Percentiles rank a stretch among this genome's conserved stretches.
phyloP scores from a whole-genome alignment of 345 rosid species.

The Populus ilicifolia region DNA sequence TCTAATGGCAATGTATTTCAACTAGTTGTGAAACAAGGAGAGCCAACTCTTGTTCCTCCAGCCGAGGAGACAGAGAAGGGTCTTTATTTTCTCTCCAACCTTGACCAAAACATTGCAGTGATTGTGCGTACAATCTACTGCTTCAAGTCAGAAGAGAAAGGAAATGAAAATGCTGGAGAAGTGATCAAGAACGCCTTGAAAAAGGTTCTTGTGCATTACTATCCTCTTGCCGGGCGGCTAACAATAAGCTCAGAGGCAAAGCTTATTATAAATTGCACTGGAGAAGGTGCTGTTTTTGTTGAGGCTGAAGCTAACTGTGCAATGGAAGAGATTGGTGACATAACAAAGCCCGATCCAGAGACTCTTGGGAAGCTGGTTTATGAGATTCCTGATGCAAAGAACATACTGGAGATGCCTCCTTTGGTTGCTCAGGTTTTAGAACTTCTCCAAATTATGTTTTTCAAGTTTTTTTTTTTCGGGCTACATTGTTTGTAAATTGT shows the following conservation, averaged over 20 bases:
- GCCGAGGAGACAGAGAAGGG: constrained; percentile 70
- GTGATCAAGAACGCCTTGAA: constrained; percentile 64
- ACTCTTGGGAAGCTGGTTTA: constrained; percentile 77
- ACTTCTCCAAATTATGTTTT: neutral
- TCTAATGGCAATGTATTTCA: constrained; percentile 35
- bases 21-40: constrained; percentile 53
- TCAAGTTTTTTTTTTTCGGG: no score
- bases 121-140: constrained; percentile 77
- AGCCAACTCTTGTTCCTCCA: constrained; percentile 57
- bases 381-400: constrained; percentile 73
- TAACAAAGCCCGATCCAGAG: constrained; percentile 72
- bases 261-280: constrained; percentile 69
- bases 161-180: constrained; percentile 52
- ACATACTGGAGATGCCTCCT: constrained; percentile 85
- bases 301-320: constrained; percentile 74
- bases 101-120: constrained; percentile 83
- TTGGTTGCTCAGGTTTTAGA: constrained; percentile 74
- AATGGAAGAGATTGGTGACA: constrained; percentile 68
- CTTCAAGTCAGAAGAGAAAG: constrained; percentile 63
- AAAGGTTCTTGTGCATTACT: constrained; percentile 73
- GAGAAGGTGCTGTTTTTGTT: constrained; percentile 79
- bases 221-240: constrained; percentile 70
- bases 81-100: constrained; percentile 79
- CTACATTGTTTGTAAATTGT: neutral
- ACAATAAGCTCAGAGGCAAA: constrained; percentile 45